Evolutionary conservation across 768 basidiomycete species (phyloP), one percentile per base, ranked within the genome.

Genomic region (Lentinula detonsa): DNA sequence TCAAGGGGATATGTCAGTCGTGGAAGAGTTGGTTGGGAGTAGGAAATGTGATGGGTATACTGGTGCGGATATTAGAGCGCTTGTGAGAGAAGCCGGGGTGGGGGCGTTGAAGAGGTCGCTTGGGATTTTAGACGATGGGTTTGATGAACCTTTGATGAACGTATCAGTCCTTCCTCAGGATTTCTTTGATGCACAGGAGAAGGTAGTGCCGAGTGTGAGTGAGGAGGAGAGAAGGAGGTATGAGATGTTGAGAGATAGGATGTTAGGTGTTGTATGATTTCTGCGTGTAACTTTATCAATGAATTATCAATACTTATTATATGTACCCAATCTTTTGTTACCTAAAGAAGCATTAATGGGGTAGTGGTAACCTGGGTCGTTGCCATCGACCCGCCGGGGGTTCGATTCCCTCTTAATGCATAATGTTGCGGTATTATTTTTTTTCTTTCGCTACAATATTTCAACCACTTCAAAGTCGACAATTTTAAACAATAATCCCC

Each of bases 81-180:
- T 96, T 31, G 90, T 95, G 10, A 77, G 95, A 43, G 95, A 97
- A 72, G 93, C 95, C 0, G 94, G 92, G 3, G 93, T 96, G 1
- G 74, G 81, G n/a, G 93, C 95, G 0, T 74, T 98, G 60, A 81
- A 83, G 62, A 78, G 86, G 1, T 81, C 82, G 2, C 72, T 91
- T 21, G 91, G 91, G 4, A 80, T 82, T 23, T 77, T 93, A 60
- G 87, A 48, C 3, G 8, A 88, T 62, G 73, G 77, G 60, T 80
- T 90, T 74, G 85, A 85, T 28, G 28, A 28, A 28, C 28, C 1
- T 75, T 70, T 11, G 68, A 63, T 10, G 69, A 61, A 11, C 64
- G 45, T 21, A 5, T 0, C 21, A 3, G 37, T 13, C 13, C 37
- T 39, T 8, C 13, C 37, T 39, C 37, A 39, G 37, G 93, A 99